Conservation (phyloP, 805 yeast species). For the Candida lessepsii region DNA sequence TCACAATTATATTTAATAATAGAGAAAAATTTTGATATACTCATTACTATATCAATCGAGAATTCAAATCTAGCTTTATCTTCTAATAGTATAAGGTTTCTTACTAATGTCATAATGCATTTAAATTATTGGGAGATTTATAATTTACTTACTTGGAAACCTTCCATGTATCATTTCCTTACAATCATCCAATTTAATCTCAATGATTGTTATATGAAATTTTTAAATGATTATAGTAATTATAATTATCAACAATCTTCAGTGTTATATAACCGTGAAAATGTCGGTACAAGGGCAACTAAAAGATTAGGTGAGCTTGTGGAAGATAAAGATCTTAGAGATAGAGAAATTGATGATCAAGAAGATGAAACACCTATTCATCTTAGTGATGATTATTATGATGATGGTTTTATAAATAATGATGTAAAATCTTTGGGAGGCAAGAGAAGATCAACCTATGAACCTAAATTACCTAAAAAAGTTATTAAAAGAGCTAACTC, state of each 20-base stretch:
- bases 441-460: constrained; percentile 12
- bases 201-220: constrained; percentile 37
- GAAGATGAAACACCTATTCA: not conserved
- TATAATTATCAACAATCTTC: constrained; percentile 14
- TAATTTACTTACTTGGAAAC: constrained; percentile 41
- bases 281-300: constrained; percentile 11
- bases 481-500: constrained; percentile 13
- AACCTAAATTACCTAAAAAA: constrained; percentile 14
- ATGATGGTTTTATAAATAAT: constrained; percentile 11
- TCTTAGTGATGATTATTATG: constrained; percentile 3
- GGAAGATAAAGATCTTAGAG: not conserved
- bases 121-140: constrained; percentile 46
- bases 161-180: constrained; percentile 41
- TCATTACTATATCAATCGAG: constrained; percentile 35
- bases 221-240: constrained; percentile 32
- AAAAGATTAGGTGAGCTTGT: constrained; percentile 3
- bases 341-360: not conserved
- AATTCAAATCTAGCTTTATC: constrained; percentile 30
- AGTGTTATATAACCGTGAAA: constrained; percentile 11
- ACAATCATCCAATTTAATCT: constrained; percentile 38
- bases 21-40: constrained; percentile 38
- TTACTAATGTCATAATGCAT: constrained; percentile 36
- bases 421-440: constrained; percentile 10
- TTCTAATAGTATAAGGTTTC: constrained; percentile 34
- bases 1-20: constrained; percentile 34